These are phyloP conservation scores for Candida wancherniae DNA, from an alignment of 805 yeast genomes.

Conservation along the genomic window DNA sequence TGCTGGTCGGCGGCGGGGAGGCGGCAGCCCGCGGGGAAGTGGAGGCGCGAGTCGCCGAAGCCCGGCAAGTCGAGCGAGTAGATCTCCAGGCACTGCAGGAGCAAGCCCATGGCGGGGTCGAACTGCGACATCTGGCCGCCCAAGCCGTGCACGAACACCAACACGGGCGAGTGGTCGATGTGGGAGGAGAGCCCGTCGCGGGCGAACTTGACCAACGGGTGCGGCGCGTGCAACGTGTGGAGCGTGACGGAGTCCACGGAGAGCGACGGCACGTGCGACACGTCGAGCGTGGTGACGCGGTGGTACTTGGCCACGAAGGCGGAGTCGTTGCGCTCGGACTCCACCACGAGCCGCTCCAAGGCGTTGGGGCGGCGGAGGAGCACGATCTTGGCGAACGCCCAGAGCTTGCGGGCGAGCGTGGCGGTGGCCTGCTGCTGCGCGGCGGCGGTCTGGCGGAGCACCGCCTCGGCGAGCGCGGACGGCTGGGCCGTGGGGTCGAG, in stretches of 20 bases:
- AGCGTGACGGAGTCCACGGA: constrained; percentile 32
- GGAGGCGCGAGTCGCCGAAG: constrained; percentile 54
- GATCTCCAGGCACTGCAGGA: constrained; percentile 59
- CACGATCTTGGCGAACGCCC: constrained; percentile 24
- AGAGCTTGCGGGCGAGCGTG: constrained; percentile 19
- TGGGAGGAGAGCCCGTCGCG: constrained; percentile 26
- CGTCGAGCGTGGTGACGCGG: constrained; percentile 34
- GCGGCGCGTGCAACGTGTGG: constrained; percentile 44
- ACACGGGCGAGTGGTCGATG: constrained; percentile 49
- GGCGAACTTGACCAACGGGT: constrained; percentile 36
- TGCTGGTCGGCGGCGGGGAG: constrained; percentile 28
- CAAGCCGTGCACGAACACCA: constrained; percentile 76
- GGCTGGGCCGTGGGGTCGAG: constrained; percentile 1
- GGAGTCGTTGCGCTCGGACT: constrained; percentile 50
- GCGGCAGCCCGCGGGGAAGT: constrained; percentile 17
- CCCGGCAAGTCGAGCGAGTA: constrained; percentile 84
- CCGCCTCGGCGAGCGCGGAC: constrained; percentile 5
- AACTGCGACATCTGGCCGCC: constrained; percentile 91
- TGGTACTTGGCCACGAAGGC: constrained; percentile 48
- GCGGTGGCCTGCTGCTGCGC: constrained; percentile 17
- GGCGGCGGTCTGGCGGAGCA: constrained; percentile 5
- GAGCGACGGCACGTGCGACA: constrained; percentile 17
- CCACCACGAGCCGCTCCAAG: constrained; percentile 40
- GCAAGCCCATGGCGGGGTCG: constrained; percentile 61
- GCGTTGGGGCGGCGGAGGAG: constrained; percentile 20